Percentiles rank a stretch among this genome's conserved stretches.
phyloP scores from a whole-genome alignment of 257 asterid genomes.

The Apocynum venetum region DNA sequence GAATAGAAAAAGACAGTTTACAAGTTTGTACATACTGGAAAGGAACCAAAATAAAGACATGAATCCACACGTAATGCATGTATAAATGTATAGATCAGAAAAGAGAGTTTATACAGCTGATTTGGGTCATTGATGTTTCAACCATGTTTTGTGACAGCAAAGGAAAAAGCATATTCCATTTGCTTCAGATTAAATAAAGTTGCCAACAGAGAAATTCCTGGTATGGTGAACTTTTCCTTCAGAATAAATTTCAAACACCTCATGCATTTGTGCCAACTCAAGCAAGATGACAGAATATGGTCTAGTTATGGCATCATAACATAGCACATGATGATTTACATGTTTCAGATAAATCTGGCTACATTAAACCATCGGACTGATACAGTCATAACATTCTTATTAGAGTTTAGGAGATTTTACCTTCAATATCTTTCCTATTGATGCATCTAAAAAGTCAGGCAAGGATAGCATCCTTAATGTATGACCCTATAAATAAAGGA shows the following conservation, averaged over 20 bases:
- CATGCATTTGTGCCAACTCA: neutral
- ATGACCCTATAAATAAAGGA: constrained; percentile 60
- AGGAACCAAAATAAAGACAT: neutral
- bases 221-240: neutral
- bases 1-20: neutral
- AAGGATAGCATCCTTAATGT: constrained; percentile 83
- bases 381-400: constrained; percentile 6
- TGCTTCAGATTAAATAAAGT: neutral
- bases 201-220: neutral
- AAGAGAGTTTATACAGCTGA: neutral
- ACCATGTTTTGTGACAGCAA: neutral
- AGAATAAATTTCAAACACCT: neutral
- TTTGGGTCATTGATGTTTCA: neutral
- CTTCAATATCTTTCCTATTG: constrained; percentile 96
- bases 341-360: neutral
- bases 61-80: neutral
- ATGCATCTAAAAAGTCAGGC: constrained; percentile 95
- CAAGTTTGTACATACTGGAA: neutral
- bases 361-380: neutral
- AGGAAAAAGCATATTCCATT: neutral
- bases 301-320: neutral
- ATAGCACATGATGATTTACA: neutral
- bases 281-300: neutral
- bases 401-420: constrained; percentile 24
- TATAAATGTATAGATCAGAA: neutral